These are phyloP conservation scores for Flagelloscypha sp. DNA, from an alignment of 768 basidiomycete genomes.

Conservation along the genomic window DNA sequence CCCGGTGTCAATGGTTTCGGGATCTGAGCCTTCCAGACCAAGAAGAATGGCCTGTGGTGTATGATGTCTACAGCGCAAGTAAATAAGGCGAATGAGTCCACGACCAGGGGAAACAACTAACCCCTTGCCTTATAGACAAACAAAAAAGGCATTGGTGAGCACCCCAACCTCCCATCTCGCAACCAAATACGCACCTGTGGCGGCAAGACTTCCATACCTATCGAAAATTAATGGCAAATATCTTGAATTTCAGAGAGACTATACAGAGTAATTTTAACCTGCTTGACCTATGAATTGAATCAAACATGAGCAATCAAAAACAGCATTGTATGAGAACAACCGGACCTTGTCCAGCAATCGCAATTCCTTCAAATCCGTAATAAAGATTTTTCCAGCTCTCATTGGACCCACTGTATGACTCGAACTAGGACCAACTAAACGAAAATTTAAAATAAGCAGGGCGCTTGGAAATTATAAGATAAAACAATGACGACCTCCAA, in stretches of 20 bases:
- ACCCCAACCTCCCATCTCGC: background rate
- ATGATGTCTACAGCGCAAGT: constrained; percentile 50
- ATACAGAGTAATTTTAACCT: constrained; percentile 81
- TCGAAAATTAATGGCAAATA: constrained; percentile 4
- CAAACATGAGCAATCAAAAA: constrained; percentile 4
- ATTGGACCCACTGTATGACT: constrained; percentile 56
- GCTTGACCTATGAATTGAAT: constrained; percentile 44
- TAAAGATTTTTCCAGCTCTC: constrained; percentile 87
- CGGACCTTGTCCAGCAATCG: constrained; percentile 59
- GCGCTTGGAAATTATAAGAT: background rate
- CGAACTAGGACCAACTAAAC: constrained; percentile 41
- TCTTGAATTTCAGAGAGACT: constrained; percentile 17
- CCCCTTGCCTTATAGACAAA: constrained; percentile 60
- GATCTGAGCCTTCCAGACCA: constrained; percentile 82
- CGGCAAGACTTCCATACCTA: constrained; percentile 91
- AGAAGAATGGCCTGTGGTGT: constrained; percentile 82
- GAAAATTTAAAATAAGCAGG: background rate
- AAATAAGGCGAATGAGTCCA: constrained; percentile 3
- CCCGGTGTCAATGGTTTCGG: constrained; percentile 87
- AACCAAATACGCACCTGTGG: constrained; percentile 53
- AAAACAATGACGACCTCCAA: constrained; percentile 50
- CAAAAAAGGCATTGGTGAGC: constrained; percentile 3
- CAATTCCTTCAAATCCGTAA: constrained; percentile 62
- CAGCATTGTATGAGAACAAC: background rate
- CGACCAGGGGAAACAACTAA: constrained; percentile 22